These are phyloP conservation scores for Pterulicium gracile DNA, from an alignment of 1,284 basidiomycete genomes.

Conservation along the genomic window DNA sequence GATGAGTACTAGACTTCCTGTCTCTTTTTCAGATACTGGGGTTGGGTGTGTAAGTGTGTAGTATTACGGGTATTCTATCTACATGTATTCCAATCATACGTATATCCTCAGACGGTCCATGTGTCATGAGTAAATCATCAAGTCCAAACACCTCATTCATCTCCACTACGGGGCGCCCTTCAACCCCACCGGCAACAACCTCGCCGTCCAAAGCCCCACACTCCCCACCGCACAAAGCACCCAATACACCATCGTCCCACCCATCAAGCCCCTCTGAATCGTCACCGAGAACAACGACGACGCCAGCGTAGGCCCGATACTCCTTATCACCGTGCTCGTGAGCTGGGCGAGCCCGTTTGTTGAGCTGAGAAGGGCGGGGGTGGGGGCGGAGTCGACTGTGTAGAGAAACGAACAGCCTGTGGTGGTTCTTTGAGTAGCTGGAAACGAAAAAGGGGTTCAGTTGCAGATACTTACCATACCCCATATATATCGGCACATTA, in stretches of 20 bases:
- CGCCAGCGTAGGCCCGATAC: constrained; percentile 23
- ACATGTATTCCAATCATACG: neutral
- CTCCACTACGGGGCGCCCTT: too few relatives aligned
- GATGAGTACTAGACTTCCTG: too few relatives aligned
- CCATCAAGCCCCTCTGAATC: neutral
- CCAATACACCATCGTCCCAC: neutral
- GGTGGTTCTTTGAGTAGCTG: neutral
- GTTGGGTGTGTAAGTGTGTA: too few relatives aligned
- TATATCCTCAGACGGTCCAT: neutral
- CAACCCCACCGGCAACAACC: neutral
- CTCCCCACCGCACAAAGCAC: neutral
- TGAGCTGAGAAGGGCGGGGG: constrained; percentile 20
- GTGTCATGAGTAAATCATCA: too few relatives aligned
- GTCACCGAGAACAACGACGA: neutral
- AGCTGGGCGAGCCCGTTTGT: constrained; percentile 36
- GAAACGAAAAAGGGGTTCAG: neutral
- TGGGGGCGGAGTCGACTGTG: constrained; percentile 12
- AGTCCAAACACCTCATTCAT: too few relatives aligned
- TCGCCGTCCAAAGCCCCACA: neutral
- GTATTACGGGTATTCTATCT: too few relatives aligned
- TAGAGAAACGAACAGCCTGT: constrained; percentile 3
- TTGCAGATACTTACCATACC: constrained; percentile 4
- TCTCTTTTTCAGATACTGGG: too few relatives aligned
- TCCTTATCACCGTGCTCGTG: constrained; percentile 26
- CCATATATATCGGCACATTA: constrained; percentile 3